Evolutionary conservation across 1,284 basidiomycete species (phyloP), one percentile per base, ranked within the genome.

Genomic region (Cryptococcus depauperatus): DNA sequence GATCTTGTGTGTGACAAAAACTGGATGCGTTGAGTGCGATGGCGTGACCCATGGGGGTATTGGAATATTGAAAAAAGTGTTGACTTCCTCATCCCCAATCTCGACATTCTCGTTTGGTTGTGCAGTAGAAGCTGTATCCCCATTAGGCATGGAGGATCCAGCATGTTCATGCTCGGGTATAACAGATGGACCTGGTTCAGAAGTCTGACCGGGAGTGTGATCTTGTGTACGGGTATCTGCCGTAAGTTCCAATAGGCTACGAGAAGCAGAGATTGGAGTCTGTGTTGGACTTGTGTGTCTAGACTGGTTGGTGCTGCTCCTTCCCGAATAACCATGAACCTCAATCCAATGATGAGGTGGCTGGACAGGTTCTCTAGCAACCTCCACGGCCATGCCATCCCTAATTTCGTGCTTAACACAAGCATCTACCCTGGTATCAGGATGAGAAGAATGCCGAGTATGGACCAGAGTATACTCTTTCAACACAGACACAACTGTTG

Each of bases 381-480:
- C 52, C 9, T 59, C 54, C 7, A 55, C 51, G 2, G 82, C 79
- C 50, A 74, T 73, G 2, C 83, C 83, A 42, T 79, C 74, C 22
- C 76, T 62, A 42, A 92, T 80, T 47, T 85, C 82, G 66, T 92
- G 84, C 56, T 78, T 81, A 41, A 75, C 72, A 32, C 76, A 78
- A 5, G 79, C 76, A 28, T 86, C 78, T 23, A 78, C 70, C 27
- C 83, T 76, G 8, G 77, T 79, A 45, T 79, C 76, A 47, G 85
- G 80, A 62, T 83, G 81, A 5, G 74, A 70, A 9, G 81, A 72
- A 54, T 76, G 77, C 14, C 66, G 57, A 21, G 84, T 73, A 66
- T 83, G 84, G 4, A 81, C 79, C 7, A 80, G 78, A 35, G 72
- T 69, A 57, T 75, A 75, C 70, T 93, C 89, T 51, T 83, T 81